Percentiles rank a stretch among this genome's conserved stretches.
Conservation (phyloP, 176 grass and related monocot genomes). For the Avena atlantica region DNA sequence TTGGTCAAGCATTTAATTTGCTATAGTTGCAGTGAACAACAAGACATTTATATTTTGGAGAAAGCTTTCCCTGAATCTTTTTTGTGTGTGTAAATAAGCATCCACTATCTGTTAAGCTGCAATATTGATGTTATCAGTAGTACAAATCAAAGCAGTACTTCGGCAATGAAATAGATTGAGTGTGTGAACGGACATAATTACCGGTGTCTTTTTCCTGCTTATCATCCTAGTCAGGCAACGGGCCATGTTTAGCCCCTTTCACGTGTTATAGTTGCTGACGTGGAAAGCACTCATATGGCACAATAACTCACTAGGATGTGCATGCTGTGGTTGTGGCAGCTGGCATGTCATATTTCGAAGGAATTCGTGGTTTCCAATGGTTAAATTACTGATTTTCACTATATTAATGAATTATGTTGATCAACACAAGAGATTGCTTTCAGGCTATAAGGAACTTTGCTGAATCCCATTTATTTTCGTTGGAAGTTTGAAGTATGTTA, state of each 20-base stretch:
- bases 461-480: constrained; percentile 10
- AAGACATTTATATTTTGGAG: constrained; percentile 3
- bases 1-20: not conserved
- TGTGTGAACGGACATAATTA: not conserved
- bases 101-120: constrained; percentile 27
- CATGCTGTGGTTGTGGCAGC: not conserved
- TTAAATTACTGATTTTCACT: not conserved
- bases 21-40: not conserved
- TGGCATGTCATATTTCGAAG: not conserved
- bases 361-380: not conserved
- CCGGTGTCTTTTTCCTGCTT: not conserved
- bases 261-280: constrained; percentile 5
- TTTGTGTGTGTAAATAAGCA: constrained; percentile 10
- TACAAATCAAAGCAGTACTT: constrained; percentile 5
- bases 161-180: not conserved
- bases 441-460: constrained; percentile 8
- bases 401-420: not conserved
- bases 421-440: constrained; percentile 20
- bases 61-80: constrained; percentile 7
- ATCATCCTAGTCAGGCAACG: constrained; percentile 16
- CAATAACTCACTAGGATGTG: not conserved
- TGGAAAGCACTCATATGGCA: not conserved
- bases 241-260: constrained; percentile 7
- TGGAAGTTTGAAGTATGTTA: constrained; percentile 6
- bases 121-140: not conserved